phyloP scores from a whole-genome alignment of 1,139 yeast genomes.

The Taphrina populina region DNA sequence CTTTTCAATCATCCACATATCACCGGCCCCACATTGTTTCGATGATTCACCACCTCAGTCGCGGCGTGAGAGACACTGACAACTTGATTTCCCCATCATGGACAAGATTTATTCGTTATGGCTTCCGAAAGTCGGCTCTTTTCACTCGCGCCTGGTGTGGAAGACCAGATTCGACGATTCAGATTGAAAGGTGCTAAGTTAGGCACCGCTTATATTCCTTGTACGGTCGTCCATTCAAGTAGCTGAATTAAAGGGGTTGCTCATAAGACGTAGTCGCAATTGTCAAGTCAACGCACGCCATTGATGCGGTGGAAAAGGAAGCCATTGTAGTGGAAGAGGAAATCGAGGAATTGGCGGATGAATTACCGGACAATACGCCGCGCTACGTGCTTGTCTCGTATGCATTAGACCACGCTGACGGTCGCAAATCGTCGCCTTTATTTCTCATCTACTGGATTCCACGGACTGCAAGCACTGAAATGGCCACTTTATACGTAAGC shows the following conservation, averaged over 20 bases:
- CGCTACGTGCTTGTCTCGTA: slow-evolving; percentile 74
- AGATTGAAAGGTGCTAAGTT: slow-evolving; percentile 8
- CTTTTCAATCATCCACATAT: too few relatives aligned
- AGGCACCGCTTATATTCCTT: slow-evolving; percentile 16
- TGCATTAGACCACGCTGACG: slow-evolving; percentile 54
- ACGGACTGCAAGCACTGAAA: slow-evolving; percentile 72
- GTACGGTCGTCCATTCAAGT: slow-evolving; percentile 8
- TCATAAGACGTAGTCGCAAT: slow-evolving; percentile 10
- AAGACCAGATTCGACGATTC: slow-evolving; percentile 17
- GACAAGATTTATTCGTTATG: not conserved
- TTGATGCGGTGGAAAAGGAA: slow-evolving; percentile 4
- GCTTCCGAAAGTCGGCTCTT: slow-evolving; percentile 29
- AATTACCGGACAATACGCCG: slow-evolving; percentile 79
- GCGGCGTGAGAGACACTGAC: too few relatives aligned
- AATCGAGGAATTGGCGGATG: slow-evolving; percentile 65
- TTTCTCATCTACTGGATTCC: slow-evolving; percentile 84
- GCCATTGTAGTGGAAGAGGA: slow-evolving; percentile 45
- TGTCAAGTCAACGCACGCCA: slow-evolving; percentile 25
- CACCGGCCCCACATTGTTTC: too few relatives aligned
- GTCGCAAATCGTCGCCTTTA: slow-evolving; percentile 69
- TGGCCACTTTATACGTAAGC: slow-evolving; percentile 58
- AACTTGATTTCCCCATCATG: too few relatives aligned
- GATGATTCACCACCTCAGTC: too few relatives aligned
- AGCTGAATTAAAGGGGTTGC: not conserved
- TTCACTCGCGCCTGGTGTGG: slow-evolving; percentile 6